phyloP scores from a whole-genome alignment of 2,329 filamentous ascomycete species.

The Canariomyces notabilis region DNA sequence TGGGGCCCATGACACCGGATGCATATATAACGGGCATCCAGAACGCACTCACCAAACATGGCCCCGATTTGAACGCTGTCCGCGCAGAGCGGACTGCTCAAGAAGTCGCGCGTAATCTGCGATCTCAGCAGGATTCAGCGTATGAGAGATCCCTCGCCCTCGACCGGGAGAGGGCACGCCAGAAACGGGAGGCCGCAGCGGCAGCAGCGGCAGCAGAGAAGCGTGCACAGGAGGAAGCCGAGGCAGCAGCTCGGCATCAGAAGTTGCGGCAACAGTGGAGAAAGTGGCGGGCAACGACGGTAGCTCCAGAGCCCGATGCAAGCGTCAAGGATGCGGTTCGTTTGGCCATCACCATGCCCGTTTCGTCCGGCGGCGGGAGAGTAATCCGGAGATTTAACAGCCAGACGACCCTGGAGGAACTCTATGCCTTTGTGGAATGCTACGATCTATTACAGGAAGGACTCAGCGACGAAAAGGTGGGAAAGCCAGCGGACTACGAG shows the following conservation, averaged over 20 bases:
- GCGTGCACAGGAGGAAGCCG: conserved; percentile 54
- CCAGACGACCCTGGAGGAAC: conserved; percentile 71
- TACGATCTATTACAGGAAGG: conserved; percentile 57
- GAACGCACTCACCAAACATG: conserved; percentile 67
- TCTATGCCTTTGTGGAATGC: conserved; percentile 96
- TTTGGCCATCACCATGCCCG: conserved; percentile 61
- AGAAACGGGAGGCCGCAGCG: conserved; percentile 69
- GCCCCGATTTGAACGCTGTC: conserved; percentile 67
- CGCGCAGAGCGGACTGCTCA: conserved; percentile 75
- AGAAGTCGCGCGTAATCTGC: conserved; percentile 71
- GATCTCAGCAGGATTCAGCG: conserved; percentile 85
- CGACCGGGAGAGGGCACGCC: conserved; percentile 77
- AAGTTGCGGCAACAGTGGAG: conserved; percentile 63
- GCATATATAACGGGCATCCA: conserved; percentile 74
- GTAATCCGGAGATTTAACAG: conserved; percentile 70
- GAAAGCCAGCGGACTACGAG: conserved; percentile 62
- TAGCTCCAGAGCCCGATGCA: conserved; percentile 62
- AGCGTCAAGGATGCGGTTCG: conserved; percentile 65
- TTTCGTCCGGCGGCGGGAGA: conserved; percentile 58
- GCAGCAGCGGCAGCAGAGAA: conserved; percentile 63
- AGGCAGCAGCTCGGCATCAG: conserved; percentile 50
- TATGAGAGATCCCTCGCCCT: conserved; percentile 88
- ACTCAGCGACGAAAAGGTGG: conserved; percentile 32
- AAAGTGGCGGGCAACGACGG: conserved; percentile 65
- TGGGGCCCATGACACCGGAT: conserved; percentile 63